These are phyloP conservation scores for Oenanthe javanica DNA, from an alignment of 140 eudicot species.

Conservation along the genomic window DNA sequence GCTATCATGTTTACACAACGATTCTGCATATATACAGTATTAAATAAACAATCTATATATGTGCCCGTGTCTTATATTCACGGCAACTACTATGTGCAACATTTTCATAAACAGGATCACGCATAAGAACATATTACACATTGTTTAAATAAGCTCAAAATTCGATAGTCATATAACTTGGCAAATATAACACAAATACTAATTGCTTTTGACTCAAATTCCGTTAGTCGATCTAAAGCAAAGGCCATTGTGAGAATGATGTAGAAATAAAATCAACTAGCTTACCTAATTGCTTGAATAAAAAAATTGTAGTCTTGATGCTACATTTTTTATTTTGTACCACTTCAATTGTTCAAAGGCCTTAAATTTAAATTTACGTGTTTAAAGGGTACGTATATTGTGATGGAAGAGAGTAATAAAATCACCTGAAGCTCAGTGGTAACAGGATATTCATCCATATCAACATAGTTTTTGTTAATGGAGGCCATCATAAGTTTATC, in stretches of 20 bases:
- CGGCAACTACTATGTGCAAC: no score
- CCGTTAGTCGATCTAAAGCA: no score
- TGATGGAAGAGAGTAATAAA: background rate
- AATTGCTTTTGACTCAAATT: no score
- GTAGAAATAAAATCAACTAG: background rate
- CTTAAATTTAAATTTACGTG: background rate
- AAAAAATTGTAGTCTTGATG: background rate
- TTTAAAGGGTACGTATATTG: background rate
- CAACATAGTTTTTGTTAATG: constrained; percentile 11
- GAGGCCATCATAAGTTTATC: constrained; percentile 13
- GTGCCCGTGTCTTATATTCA: no score
- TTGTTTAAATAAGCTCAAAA: no score
- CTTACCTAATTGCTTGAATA: background rate
- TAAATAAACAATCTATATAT: background rate
- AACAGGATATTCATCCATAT: constrained; percentile 12
- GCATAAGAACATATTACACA: no score
- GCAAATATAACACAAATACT: no score
- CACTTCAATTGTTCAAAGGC: background rate
- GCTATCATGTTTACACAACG: constrained; percentile 15
- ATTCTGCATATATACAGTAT: background rate
- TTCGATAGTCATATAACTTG: no score
- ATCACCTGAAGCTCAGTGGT: constrained; percentile 13
- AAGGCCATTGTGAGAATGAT: no score
- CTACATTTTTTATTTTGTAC: background rate
- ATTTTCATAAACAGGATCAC: no score